Conservation (phyloP, 129 eudicot genomes). For the Glebionis coronaria region DNA sequence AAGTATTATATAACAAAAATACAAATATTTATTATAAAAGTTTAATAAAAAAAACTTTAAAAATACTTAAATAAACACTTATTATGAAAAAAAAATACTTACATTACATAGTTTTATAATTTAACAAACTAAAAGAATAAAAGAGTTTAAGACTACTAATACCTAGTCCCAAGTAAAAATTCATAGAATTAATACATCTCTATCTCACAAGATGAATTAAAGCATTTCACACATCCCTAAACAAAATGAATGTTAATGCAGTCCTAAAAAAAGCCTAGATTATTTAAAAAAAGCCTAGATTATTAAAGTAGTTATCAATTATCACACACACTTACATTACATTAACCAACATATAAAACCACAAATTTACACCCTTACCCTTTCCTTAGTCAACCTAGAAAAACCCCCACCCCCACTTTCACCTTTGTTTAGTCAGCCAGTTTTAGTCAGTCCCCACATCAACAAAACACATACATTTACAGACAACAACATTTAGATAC, state of each 20-base stretch:
- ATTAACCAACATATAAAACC: constrained; percentile 9
- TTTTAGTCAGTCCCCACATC: constrained; percentile 29
- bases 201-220: not conserved
- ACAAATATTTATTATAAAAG: no score
- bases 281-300: constrained; percentile 11
- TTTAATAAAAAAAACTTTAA: no score
- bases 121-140: no score
- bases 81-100: no score
- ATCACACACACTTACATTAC: not conserved
- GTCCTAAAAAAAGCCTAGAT: constrained; percentile 7
- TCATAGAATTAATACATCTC: not conserved
- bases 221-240: constrained; percentile 1
- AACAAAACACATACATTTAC: constrained; percentile 15
- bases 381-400: constrained; percentile 37
- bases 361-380: constrained; percentile 15
- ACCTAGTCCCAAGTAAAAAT: no score
- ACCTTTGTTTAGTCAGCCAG: constrained; percentile 31
- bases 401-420: constrained; percentile 13
- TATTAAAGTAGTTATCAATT: no score
- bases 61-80: no score
- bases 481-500: constrained; percentile 15
- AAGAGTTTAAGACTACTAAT: no score
- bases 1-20: no score
- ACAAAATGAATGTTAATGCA: constrained; percentile 17
- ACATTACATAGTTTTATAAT: no score